These are phyloP conservation scores for Dichomitus squalens DNA, from an alignment of 1,284 basidiomycete species.

Conservation along the genomic window DNA sequence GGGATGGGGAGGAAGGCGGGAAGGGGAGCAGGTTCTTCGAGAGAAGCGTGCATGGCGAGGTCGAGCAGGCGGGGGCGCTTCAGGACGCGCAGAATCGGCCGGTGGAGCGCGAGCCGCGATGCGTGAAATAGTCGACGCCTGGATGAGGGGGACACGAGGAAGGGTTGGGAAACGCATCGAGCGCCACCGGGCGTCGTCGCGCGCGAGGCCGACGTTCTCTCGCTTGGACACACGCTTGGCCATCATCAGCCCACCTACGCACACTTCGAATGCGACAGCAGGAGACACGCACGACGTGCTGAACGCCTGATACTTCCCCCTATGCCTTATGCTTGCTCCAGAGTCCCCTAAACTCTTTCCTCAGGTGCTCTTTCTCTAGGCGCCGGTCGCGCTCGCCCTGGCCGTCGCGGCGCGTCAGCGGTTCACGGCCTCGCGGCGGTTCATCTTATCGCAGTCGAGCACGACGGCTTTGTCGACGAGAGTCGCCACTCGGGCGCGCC, in stretches of 20 bases:
- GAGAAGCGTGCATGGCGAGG: constrained; percentile 19
- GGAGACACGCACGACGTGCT: constrained; percentile 22
- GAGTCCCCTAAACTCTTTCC: constrained; percentile 31
- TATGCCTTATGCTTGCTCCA: constrained; percentile 34
- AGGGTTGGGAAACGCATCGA: constrained; percentile 17
- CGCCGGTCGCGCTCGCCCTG: constrained; percentile 39
- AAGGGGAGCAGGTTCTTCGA: no score
- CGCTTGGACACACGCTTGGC: constrained; percentile 1
- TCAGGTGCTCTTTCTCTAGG: constrained; percentile 31
- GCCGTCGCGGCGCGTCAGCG: constrained; percentile 30
- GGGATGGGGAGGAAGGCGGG: no score
- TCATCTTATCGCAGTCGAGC: constrained; percentile 44
- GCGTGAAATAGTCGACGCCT: neutral
- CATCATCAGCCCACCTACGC: no score
- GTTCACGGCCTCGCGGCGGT: constrained; percentile 41
- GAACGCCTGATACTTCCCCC: constrained; percentile 29
- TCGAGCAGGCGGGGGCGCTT: constrained; percentile 35
- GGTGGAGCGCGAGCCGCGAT: no score
- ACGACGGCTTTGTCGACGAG: constrained; percentile 39
- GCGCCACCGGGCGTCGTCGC: constrained; percentile 19
- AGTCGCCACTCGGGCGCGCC: constrained; percentile 29
- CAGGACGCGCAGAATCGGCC: constrained; percentile 27
- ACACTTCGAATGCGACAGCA: no score
- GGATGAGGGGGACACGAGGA: constrained; percentile 6
- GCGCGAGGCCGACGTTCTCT: constrained; percentile 1